phyloP scores from a whole-genome alignment of 495 filamentous ascomycete species.

The Hypoxylon fuscum region DNA sequence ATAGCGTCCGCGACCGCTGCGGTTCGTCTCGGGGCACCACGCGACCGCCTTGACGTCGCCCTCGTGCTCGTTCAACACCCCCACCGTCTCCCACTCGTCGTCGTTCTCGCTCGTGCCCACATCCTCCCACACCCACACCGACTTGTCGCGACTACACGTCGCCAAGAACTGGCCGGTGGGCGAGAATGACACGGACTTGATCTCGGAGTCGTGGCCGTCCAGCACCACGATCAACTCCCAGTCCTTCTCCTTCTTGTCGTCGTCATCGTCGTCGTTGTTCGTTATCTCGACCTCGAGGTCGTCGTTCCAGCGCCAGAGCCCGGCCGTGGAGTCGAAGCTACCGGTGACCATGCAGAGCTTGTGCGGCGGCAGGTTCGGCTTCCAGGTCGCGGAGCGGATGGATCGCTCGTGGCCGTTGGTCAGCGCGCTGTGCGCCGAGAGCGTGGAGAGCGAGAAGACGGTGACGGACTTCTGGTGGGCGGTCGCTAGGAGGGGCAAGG shows the following conservation, averaged over 20 bases:
- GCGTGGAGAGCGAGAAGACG: constrained; percentile 84
- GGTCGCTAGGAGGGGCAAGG: constrained; percentile 87
- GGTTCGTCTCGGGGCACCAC: constrained; percentile 76
- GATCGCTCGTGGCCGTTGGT: constrained; percentile 89
- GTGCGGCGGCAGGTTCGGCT: constrained; percentile 67
- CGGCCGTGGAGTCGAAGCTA: constrained; percentile 88
- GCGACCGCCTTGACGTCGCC: constrained; percentile 93
- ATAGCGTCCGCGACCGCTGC: constrained; percentile 57
- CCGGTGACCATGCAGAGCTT: constrained; percentile 87
- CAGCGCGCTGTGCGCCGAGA: constrained; percentile 78
- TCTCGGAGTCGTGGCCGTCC: constrained; percentile 92
- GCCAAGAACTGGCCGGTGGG: constrained; percentile 83
- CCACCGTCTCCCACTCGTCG: constrained; percentile 95
- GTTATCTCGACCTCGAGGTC: constrained; percentile 44
- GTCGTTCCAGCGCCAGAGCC: constrained; percentile 82
- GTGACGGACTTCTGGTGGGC: constrained; percentile 85
- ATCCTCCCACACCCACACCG: constrained; percentile 99
- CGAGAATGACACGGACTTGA: constrained; percentile 86
- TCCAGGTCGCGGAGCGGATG: constrained; percentile 84
- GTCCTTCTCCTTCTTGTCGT: constrained; percentile 68
- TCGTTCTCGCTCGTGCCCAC: constrained; percentile 72
- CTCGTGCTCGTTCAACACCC: constrained; percentile 91
- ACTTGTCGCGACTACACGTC: constrained; percentile 90
- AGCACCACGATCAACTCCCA: constrained; percentile 90
- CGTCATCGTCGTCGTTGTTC: constrained; percentile 35